Percentiles rank a stretch among this genome's conserved stretches.
Conservation (phyloP, 2,329 filamentous ascomycete species). For the Fusarium napiforme region DNA sequence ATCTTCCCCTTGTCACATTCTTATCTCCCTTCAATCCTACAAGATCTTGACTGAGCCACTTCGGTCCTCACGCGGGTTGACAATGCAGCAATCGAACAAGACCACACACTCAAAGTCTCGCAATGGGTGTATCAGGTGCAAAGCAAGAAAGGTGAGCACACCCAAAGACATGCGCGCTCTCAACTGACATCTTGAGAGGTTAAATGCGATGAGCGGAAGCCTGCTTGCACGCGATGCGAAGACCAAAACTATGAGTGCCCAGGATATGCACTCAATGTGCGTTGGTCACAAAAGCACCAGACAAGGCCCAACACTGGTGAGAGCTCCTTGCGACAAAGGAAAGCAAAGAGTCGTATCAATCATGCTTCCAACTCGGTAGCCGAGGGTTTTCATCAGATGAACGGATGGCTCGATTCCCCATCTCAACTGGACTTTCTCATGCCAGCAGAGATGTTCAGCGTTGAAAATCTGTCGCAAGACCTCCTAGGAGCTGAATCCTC, state of each 20-base stretch:
- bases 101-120: not conserved
- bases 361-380: not conserved
- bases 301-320: not conserved
- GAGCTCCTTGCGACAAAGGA: not conserved
- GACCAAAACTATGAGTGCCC: not conserved
- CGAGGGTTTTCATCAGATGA: not conserved
- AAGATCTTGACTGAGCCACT: not conserved
- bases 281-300: slow-evolving; percentile 9
- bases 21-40: not conserved
- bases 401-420: not conserved
- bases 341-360: not conserved
- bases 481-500: not conserved
- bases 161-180: rapidly evolving
- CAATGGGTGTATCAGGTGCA: not conserved
- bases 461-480: not conserved
- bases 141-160: not conserved
- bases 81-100: not conserved
- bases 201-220: slow-evolving; percentile 2
- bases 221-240: not conserved
- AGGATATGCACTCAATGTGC: not conserved
- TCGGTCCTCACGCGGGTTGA: not conserved
- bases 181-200: not conserved
- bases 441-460: not conserved
- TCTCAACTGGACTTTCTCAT: not conserved
- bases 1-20: too few relatives aligned